A percentile compares a stretch with the other conserved stretches of the same genome.
phyloP scores from a whole-genome alignment of 495 filamentous ascomycete genomes.

The Aspergillus steynii region DNA sequence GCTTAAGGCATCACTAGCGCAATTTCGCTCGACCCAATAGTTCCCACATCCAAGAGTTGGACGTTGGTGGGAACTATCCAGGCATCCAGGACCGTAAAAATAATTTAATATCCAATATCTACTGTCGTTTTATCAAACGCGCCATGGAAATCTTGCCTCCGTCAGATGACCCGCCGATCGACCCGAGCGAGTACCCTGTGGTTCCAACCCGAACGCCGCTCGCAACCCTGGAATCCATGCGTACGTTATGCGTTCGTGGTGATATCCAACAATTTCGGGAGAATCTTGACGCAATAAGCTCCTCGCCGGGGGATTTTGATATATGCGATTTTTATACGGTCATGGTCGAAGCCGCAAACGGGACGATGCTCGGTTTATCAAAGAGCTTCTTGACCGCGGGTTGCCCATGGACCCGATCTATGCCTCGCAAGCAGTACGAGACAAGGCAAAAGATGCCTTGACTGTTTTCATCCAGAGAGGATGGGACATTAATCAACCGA shows the following conservation, averaged over 20 bases:
- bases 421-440: conserved; percentile 12
- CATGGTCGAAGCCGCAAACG: conserved; percentile 18
- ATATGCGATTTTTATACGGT: conserved; percentile 19
- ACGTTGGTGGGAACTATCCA: too few relatives aligned
- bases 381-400: conserved; percentile 21
- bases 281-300: conserved; percentile 16
- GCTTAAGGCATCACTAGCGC: too few relatives aligned
- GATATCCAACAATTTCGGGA: conserved; percentile 18
- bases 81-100: too few relatives aligned
- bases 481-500: conserved; percentile 25
- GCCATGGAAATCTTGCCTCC: conserved; percentile 19
- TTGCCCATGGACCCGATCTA: conserved; percentile 16
- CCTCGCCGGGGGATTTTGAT: conserved; percentile 13
- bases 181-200: conserved; percentile 18
- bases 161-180: conserved; percentile 16
- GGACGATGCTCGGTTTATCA: conserved; percentile 14
- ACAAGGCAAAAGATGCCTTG: conserved; percentile 15
- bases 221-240: conserved; percentile 9
- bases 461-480: conserved; percentile 11
- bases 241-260: conserved; percentile 7
- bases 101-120: background rate
- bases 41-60: too few relatives aligned
- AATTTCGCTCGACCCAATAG: too few relatives aligned
- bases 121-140: background rate
- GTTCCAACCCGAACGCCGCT: conserved; percentile 13